Evolutionary conservation across 2,329 filamentous ascomycete genomes (phyloP), one percentile per base, ranked within the genome.

Genomic region (Aspergillus hiratsukae): DNA sequence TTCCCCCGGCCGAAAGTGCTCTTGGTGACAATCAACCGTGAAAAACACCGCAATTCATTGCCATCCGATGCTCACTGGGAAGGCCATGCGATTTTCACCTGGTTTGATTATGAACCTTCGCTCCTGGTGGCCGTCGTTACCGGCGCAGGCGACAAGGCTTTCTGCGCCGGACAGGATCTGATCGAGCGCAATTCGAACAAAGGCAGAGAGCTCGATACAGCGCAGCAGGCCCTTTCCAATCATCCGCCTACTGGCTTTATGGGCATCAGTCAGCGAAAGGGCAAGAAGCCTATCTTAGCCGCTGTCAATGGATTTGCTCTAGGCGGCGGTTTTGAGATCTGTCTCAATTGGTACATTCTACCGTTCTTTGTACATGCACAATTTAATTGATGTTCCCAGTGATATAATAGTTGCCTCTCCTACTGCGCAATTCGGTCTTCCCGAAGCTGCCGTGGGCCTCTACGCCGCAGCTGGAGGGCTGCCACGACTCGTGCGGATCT

Each of bases 311-410:
- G 89, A 1, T 76, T 88, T 29, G 89, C 87, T 48, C 80, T 89
- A 37, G 90, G 90, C 41, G 89, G 90, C 51, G 89, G 88, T 2
- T 86, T 89, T 74, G 89, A 93, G 76, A 90, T 91, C 72, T 91
- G 92, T 56, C 88, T 97, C 82, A 97, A 97, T 89, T 90, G 88
- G 80, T 82, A 67, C 37, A 74, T 69, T 25, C 25, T 4, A 27
- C 25, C 25, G 3, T 27, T 4, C 25, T 27, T 27, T 27, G 3
- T 27, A 27, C 6, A 27, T 27, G 25, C 5, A 7, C 25, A 27
- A 5, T 27, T 6, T 6, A 5, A 27, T 5, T 27, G 25, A 27
- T 27, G 4, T 27, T 87, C 1, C 83, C 87, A 75, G 82, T 80
- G 89, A 93, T 74, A 75, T 92, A 59, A 80, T 90, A 1, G 72